phyloP scores from a whole-genome alignment of 345 rosid genomes.

The Citrus cavaleriei region DNA sequence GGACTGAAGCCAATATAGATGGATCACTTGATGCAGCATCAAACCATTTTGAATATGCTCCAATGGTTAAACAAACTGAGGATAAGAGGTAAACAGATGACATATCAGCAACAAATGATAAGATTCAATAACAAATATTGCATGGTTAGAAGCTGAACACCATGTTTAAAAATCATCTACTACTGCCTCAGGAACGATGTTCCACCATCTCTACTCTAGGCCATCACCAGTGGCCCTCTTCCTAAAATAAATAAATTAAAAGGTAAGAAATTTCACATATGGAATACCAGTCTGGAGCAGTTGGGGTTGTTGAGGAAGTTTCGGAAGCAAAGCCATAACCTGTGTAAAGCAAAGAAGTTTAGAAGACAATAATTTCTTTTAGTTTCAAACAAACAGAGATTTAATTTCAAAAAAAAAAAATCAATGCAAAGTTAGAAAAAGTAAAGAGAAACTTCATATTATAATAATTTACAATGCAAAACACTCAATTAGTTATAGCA shows the following conservation, averaged over 20 bases:
- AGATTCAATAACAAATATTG: background rate
- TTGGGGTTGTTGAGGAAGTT: slow-evolving; percentile 87
- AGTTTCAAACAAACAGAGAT: background rate
- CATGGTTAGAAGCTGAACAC: background rate
- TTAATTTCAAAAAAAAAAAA: background rate
- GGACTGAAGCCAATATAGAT: slow-evolving; percentile 70
- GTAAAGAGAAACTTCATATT: no score
- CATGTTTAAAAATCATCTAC: background rate
- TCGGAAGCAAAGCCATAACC: slow-evolving; percentile 85
- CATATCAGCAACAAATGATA: slow-evolving; percentile 5
- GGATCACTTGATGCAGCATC: slow-evolving; percentile 70
- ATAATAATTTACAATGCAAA: background rate
- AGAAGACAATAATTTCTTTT: background rate
- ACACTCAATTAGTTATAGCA: background rate
- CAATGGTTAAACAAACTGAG: slow-evolving; percentile 95
- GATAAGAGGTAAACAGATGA: slow-evolving; percentile 16
- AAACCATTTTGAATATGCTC: slow-evolving; percentile 98
- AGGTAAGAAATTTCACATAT: background rate
- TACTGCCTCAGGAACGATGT: background rate
- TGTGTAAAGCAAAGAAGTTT: slow-evolving; percentile 21
- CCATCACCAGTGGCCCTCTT: background rate
- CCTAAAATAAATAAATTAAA: background rate
- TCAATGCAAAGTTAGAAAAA: background rate
- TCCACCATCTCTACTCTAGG: slow-evolving; percentile 6
- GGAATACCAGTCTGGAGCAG: slow-evolving; percentile 84